Evolutionary conservation across 495 filamentous ascomycete genomes (phyloP).

Genomic region (Niebla homalea): DNA sequence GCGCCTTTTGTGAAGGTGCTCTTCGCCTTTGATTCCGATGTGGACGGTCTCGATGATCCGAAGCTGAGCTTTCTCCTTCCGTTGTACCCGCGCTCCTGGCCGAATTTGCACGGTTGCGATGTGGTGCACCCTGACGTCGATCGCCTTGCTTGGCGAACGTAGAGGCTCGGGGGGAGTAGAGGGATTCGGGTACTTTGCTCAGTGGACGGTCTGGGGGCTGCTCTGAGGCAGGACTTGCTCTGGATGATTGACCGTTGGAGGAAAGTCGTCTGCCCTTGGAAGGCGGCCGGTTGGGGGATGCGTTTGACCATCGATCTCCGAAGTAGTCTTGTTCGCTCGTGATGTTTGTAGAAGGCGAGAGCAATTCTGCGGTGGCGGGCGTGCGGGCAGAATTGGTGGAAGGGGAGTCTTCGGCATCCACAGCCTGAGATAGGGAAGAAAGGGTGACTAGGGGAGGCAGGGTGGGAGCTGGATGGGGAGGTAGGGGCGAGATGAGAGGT

Average conservation of each 20-base stretch:
- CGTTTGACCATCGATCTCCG: slow-evolving; percentile 19
- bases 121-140: slow-evolving; percentile 7
- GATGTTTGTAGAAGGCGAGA: slow-evolving; percentile 9
- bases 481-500: slow-evolving; percentile 11
- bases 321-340: slow-evolving; percentile 23
- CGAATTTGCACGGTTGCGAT: slow-evolving; percentile 7
- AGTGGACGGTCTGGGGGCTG: slow-evolving; percentile 5
- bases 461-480: slow-evolving; percentile 16
- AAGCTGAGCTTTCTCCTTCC: slow-evolving; percentile 18
- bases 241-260: slow-evolving; percentile 1
- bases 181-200: slow-evolving; percentile 7
- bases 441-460: slow-evolving; percentile 28
- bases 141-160: slow-evolving; percentile 17
- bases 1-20: slow-evolving; percentile 64
- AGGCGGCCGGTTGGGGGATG: slow-evolving; percentile 7
- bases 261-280: slow-evolving; percentile 1
- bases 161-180: slow-evolving; percentile 14
- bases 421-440: slow-evolving; percentile 25
- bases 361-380: slow-evolving; percentile 19
- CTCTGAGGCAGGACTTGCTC: slow-evolving; percentile 2
- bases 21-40: slow-evolving; percentile 26
- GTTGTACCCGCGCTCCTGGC: slow-evolving; percentile 18
- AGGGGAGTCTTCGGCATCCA: slow-evolving; percentile 24
- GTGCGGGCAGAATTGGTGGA: slow-evolving; percentile 24
- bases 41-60: slow-evolving; percentile 16